Evolutionary conservation across 1,139 yeast genomes (phyloP), one percentile per base, ranked within the genome.

Genomic region (Pichia sp.): DNA sequence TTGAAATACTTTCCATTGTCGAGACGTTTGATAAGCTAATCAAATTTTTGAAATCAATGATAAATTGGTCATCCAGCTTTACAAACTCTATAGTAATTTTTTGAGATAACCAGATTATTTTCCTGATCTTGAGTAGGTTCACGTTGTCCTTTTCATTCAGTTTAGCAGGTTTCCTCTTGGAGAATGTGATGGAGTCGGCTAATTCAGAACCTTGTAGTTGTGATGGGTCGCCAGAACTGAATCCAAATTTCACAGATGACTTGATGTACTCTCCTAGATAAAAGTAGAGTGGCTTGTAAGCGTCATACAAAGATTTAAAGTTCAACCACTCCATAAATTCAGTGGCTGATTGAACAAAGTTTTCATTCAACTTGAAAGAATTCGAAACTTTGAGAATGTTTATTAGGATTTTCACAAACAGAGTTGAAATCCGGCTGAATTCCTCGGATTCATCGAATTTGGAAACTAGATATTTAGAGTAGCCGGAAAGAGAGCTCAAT

Each of bases 61-160:
- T 53, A 36, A 67, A 66, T 15, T 53, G 30, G 32, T 66, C 66
- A 50, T 63, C 62, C 13, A 65, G 46, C 1, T 61, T 57, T 1
- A 61, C 19, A 57, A 60, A 66, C n/a, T 57, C 59, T 26, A 66
- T 51, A 2, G 65, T 60, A n/a, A 66, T 52, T 40, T 64, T 66
- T 31, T 67, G 66, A 11, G 64, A 61, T n/a, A 68, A 51, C 71
- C 71, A 68, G 7, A 67, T 49, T 5, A 65, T 58, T 47, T 67
- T 67, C 47, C 64, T 65, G 40, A 67, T 40, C 45, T 60, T 59
- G 4, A 65, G 47, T 6, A 59, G 31, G 45, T 59, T 59, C 5
- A 42, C 13, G 47, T 41, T 55, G 5, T 56, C 57, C 32, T 54
- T 51, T 34, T 51, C 53, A 40, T 52, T 43, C n/a, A 16, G 43